Evolutionary conservation across 2,329 filamentous ascomycete species (phyloP).

Genomic region (Diaporthe nobilis): DNA sequence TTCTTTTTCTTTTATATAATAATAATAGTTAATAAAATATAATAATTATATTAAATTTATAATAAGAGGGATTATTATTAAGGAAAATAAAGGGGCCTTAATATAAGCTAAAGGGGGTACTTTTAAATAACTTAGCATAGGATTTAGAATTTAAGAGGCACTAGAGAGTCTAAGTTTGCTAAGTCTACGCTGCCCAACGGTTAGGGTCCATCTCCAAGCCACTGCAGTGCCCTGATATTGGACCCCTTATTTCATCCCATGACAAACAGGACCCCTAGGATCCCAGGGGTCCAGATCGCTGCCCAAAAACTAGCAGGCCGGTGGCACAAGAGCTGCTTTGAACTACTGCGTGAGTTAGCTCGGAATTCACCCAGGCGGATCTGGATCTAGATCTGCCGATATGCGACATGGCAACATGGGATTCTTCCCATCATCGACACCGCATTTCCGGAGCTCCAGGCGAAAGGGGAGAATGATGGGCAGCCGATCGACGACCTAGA

Average conservation of each 20-base stretch:
- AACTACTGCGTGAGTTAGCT: not conserved
- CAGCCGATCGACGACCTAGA: conserved; percentile 27
- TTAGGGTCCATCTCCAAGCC: not conserved
- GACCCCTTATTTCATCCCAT: conserved; percentile 15
- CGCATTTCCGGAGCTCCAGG: conserved; percentile 14
- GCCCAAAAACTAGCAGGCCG: not conserved
- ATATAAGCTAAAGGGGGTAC: no score
- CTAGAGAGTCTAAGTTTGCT: no score
- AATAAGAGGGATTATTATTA: no score
- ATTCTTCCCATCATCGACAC: not conserved
- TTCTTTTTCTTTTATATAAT: no score
- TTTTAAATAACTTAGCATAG: no score
- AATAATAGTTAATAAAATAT: no score
- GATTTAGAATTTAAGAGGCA: no score
- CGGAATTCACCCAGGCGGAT: not conserved
- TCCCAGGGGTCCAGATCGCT: not conserved
- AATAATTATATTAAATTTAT: no score
- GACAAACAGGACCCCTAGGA: conserved; percentile 2
- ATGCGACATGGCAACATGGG: conserved; percentile 14
- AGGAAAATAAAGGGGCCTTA: no score
- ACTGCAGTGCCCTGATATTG: conserved; percentile 1
- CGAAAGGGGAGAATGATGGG: conserved; percentile 1
- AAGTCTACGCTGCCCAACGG: not conserved
- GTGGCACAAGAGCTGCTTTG: not conserved
- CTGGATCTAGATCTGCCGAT: conserved; percentile 11